Conservation (phyloP, 768 basidiomycete genomes). For the Kwoniella sp. region DNA sequence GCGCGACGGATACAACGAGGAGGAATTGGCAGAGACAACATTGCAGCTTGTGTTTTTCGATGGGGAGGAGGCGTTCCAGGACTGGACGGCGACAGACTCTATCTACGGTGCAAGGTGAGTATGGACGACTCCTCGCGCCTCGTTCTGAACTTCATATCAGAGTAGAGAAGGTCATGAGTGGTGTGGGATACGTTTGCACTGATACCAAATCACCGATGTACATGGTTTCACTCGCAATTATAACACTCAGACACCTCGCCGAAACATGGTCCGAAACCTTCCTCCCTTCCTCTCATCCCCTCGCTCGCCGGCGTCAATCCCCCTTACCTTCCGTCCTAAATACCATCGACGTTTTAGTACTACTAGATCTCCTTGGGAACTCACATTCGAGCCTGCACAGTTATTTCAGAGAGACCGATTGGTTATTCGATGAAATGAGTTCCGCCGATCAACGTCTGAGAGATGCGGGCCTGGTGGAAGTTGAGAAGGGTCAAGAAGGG, state of each 20-base stretch:
- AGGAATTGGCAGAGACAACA: constrained; percentile 74
- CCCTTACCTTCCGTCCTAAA: constrained; percentile 67
- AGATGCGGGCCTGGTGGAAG: constrained; percentile 64
- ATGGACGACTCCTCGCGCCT: constrained; percentile 4
- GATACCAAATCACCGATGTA: too few species aligned
- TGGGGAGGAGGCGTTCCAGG: constrained; percentile 91
- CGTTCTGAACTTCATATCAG: too few species aligned
- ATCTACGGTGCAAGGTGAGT: constrained; percentile 89
- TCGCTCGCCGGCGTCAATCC: constrained; percentile 58
- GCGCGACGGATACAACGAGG: constrained; percentile 62
- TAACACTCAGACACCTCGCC: constrained; percentile 72
- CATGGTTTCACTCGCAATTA: too few species aligned
- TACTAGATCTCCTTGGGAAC: constrained; percentile 89
- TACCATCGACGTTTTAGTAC: constrained; percentile 84
- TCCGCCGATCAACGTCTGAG: constrained; percentile 73
- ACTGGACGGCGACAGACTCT: constrained; percentile 86
- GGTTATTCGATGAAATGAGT: constrained; percentile 81
- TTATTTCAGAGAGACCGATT: constrained; percentile 83
- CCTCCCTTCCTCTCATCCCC: constrained; percentile 61
- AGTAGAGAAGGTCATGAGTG: too few species aligned
- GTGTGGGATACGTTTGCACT: too few species aligned
- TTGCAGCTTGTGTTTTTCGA: constrained; percentile 94
- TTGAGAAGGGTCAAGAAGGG: constrained; percentile 31
- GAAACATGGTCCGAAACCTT: constrained; percentile 77
- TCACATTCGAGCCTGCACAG: constrained; percentile 72